Base-by-base conservation (phyloP, 345 rosid genomes). In the Gossypium arboreum region DNA sequence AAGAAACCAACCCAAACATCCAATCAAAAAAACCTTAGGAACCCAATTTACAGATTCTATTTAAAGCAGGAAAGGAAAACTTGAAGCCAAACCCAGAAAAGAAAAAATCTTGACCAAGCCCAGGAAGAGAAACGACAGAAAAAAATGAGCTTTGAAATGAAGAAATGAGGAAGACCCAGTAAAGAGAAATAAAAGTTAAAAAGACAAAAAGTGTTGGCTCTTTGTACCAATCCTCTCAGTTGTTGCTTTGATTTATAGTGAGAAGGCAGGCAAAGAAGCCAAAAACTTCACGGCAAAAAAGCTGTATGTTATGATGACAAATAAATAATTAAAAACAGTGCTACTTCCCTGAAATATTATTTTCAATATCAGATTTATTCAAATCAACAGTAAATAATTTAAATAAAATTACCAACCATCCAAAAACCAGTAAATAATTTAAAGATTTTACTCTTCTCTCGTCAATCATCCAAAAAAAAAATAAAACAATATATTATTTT, bases 81-180 rank as follows among this genome's bases (percentile, higher is more conserved):
- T 66, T 44, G 55, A 67, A 45, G 71, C 54, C 17, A 17, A 45
- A 45, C 54, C 55, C 51, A 65, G 69, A 43, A 43, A 65, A 43
- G 51, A 43, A 64, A 9, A n/a, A 20, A 66, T 20, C 20, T 44
- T 66, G 54, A 67, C 34, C 55, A 67, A 67, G 11, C 34, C 52
- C 54, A 6, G 54, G 7, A 11, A 66, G 17, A 66, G 45, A 69
- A 69, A 51, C 4, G 17, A 51, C 52, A 25, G 52, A 51, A 27
- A 69, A 3, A 29, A 16, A 51, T 17, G 17, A 69, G 73, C 59
- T 69, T 27, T 27, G 47, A 51, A 69, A 51, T 4, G 58, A 52
- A 27, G 24, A 68, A 52, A 7, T 47, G 41, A 50, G 58, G 10
- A 2, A 68, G 57, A 68, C 43, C 72, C 56, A 68, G 24, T 39